These are phyloP conservation scores for Eimeria acervulina DNA, from an alignment of 169 alveolate genomes.

Conservation along the genomic window DNA sequence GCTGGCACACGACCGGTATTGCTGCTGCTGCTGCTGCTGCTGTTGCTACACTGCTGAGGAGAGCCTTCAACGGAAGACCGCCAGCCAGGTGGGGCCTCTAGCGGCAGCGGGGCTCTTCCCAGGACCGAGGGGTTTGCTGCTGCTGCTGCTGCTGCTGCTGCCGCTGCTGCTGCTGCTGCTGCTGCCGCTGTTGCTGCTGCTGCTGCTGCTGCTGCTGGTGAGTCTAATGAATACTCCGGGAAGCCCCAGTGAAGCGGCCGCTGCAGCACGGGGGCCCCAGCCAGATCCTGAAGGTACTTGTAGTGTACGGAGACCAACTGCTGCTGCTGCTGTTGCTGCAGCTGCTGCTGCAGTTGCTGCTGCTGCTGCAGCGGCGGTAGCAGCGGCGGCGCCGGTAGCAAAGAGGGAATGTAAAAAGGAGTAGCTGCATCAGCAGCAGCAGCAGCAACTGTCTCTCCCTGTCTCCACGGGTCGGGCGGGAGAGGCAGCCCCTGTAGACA, in stretches of 20 bases:
- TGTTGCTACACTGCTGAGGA: slow-evolving; percentile 21
- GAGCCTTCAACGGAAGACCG: background rate
- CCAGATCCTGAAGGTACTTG: background rate
- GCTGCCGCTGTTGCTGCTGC: slow-evolving; percentile 28
- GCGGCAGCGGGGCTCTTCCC: slow-evolving; percentile 52
- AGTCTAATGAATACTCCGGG: background rate
- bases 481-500: slow-evolving; percentile 63
- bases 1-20: background rate
- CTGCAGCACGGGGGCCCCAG: slow-evolving; percentile 18
- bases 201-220: background rate
- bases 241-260: slow-evolving; percentile 26
- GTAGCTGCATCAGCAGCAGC: background rate
- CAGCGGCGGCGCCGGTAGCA: slow-evolving; percentile 49
- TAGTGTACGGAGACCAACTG: slow-evolving; percentile 22
- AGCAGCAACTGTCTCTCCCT: background rate
- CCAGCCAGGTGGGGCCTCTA: slow-evolving; percentile 70
- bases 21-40: slow-evolving; percentile 69
- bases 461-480: slow-evolving; percentile 58
- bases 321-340: slow-evolving; percentile 36
- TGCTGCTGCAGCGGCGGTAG: slow-evolving; percentile 44
- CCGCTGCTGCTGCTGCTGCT: background rate
- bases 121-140: background rate
- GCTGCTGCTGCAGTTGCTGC: slow-evolving; percentile 1
- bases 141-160: slow-evolving; percentile 8
- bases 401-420: slow-evolving; percentile 31